A percentile compares a stretch with the other conserved stretches of the same genome.
Conservation (phyloP, 495 filamentous ascomycete species). For the Aspergillus asperescens region DNA sequence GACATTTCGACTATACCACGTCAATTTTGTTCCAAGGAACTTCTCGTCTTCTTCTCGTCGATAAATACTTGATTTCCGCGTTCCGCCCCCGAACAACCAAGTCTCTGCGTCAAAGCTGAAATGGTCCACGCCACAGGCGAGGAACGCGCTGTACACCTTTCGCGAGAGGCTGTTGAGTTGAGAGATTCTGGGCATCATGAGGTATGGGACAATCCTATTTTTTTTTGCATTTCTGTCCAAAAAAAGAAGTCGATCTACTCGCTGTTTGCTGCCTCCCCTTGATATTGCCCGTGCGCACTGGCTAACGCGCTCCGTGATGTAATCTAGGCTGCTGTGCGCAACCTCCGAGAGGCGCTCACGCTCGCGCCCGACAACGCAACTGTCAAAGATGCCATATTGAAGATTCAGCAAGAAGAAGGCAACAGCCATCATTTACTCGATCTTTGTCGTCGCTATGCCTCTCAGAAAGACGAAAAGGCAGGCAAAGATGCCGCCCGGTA, state of each 20-base stretch:
- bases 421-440: conserved; percentile 44
- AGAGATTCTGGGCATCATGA: conserved; percentile 46
- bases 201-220: conserved; percentile 26
- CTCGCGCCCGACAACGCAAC: conserved; percentile 51
- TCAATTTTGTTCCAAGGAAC: neutral
- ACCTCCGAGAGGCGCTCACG: conserved; percentile 58
- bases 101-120: conserved; percentile 30
- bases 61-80: neutral
- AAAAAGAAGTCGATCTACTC: neutral
- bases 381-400: conserved; percentile 49
- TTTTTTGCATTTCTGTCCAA: neutral
- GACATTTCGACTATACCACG: neutral
- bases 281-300: neutral
- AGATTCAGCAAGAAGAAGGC: conserved; percentile 48
- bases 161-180: conserved; percentile 47
- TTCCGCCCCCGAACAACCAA: conserved; percentile 5
- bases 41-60: neutral
- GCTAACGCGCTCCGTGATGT: conserved; percentile 11
- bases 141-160: conserved; percentile 46
- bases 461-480: conserved; percentile 46
- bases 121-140: conserved; percentile 46
- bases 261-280: neutral
- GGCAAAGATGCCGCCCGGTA: conserved; percentile 54
- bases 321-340: conserved; percentile 51
- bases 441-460: conserved; percentile 51